phyloP scores from a whole-genome alignment of 345 rosid genomes.

The Erucastrum elatum region DNA sequence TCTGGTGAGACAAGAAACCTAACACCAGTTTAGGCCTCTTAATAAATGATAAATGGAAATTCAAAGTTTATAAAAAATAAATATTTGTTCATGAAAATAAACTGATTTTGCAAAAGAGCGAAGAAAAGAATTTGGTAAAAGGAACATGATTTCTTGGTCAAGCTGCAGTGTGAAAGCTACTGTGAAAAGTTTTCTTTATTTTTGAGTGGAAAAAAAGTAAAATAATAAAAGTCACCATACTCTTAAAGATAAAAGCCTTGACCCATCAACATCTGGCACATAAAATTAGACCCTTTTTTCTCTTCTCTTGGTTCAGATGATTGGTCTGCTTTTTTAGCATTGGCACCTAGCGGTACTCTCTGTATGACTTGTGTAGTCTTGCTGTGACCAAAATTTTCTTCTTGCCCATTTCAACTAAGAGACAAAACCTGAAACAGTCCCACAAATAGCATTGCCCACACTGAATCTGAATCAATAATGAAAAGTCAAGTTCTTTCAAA shows the following conservation, averaged over 20 bases:
- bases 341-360: conserved; percentile 8
- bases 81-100: neutral
- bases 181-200: conserved; percentile 32
- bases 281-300: conserved; percentile 49
- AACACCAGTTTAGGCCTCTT: conserved; percentile 16
- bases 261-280: conserved; percentile 82
- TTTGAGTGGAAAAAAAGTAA: conserved; percentile 3
- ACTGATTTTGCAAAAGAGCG: conserved; percentile 23
- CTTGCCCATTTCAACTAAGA: conserved; percentile 31
- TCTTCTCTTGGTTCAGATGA: neutral
- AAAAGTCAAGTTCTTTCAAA: conserved; percentile 36
- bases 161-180: conserved; percentile 48
- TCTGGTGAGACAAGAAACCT: conserved; percentile 8
- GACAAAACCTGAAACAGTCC: conserved; percentile 42
- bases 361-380: conserved; percentile 34
- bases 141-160: conserved; percentile 29
- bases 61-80: neutral
- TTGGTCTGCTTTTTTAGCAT: conserved; percentile 11
- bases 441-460: conserved; percentile 38
- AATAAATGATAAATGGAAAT: neutral
- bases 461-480: conserved; percentile 21
- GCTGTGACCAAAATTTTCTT: conserved; percentile 32
- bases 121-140: conserved; percentile 17
- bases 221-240: conserved; percentile 36
- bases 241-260: conserved; percentile 47